These are phyloP conservation scores for Clarireedia paspali DNA, from an alignment of 2,329 filamentous ascomycete species.

Conservation along the genomic window DNA sequence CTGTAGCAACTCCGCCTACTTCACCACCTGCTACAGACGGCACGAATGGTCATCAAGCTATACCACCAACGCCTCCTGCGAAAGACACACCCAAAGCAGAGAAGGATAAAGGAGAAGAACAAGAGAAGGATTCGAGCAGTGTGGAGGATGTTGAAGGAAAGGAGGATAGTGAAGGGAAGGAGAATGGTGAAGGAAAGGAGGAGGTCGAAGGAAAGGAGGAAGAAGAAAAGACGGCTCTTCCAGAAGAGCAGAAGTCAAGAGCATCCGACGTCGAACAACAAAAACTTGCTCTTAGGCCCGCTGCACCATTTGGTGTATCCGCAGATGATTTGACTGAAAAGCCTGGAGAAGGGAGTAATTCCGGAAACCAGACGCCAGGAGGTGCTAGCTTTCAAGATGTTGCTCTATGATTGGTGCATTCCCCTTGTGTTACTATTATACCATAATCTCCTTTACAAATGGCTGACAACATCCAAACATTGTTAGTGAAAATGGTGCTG, in stretches of 20 bases:
- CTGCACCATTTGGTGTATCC: slow-evolving; percentile 19
- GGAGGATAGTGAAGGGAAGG: slow-evolving; percentile 16
- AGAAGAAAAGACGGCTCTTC: slow-evolving; percentile 27
- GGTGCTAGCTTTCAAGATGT: slow-evolving; percentile 59
- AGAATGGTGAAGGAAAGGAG: slow-evolving; percentile 21
- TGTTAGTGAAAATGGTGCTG: slow-evolving; percentile 4
- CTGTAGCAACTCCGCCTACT: slow-evolving; percentile 13
- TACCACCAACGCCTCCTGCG: slow-evolving; percentile 26
- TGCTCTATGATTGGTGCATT: slow-evolving; percentile 37
- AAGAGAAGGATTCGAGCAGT: slow-evolving; percentile 14
- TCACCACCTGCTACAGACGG: slow-evolving; percentile 21
- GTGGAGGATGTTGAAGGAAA: slow-evolving; percentile 22
- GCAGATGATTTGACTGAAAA: slow-evolving; percentile 31
- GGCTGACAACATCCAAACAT: not conserved
- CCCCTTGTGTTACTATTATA: slow-evolving; percentile 4
- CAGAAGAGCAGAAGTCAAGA: slow-evolving; percentile 48
- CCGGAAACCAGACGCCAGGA: slow-evolving; percentile 38
- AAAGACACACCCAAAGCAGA: slow-evolving; percentile 23
- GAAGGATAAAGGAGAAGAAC: slow-evolving; percentile 22
- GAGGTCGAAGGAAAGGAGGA: slow-evolving; percentile 18
- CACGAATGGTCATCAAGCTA: slow-evolving; percentile 16
- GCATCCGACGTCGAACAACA: slow-evolving; percentile 48
- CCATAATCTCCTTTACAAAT: slow-evolving; percentile 1
- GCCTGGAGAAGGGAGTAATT: slow-evolving; percentile 30
- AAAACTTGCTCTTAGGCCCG: slow-evolving; percentile 43